phyloP scores from a whole-genome alignment of 192 early-diverging fungal species.

The Podila horticola region DNA sequence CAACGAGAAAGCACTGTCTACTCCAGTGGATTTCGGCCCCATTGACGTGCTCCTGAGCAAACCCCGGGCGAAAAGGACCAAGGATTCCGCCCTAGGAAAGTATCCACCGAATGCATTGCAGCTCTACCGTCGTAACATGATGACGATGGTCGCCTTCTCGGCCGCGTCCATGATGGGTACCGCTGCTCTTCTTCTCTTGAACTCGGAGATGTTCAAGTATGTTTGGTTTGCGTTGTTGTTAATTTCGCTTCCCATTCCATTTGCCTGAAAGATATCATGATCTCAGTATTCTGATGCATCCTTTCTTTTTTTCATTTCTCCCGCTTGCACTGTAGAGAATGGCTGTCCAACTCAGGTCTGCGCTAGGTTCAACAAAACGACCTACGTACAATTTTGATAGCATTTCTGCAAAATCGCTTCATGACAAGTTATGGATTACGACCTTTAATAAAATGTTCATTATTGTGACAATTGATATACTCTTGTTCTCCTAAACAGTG shows the following conservation, averaged over 20 bases:
- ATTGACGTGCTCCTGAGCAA: slow-evolving; percentile 41
- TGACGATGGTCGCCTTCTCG: slow-evolving; percentile 30
- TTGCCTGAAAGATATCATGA: background rate
- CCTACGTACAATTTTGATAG: no score
- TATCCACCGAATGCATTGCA: slow-evolving; percentile 9
- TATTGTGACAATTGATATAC: no score
- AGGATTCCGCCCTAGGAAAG: slow-evolving; percentile 28
- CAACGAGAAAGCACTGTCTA: slow-evolving; percentile 14
- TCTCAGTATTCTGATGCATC: background rate
- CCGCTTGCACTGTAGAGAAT: slow-evolving; percentile 18
- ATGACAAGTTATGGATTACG: no score
- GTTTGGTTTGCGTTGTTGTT: background rate
- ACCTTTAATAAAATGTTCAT: no score
- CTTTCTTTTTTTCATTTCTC: background rate
- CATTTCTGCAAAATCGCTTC: no score
- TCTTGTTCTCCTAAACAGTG: slow-evolving; percentile 19
- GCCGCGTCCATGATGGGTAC: slow-evolving; percentile 34
- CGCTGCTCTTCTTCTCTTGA: slow-evolving; percentile 27
- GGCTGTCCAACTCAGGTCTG: slow-evolving; percentile 20
- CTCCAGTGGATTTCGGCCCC: slow-evolving; percentile 24
- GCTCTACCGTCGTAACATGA: slow-evolving; percentile 30
- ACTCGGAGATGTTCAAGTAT: slow-evolving; percentile 25
- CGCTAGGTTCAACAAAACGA: background rate
- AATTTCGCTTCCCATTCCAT: no score
- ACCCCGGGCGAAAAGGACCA: slow-evolving; percentile 27